These are phyloP conservation scores for Cucurbita moschata DNA, from an alignment of 306 rosid genomes.

Conservation along the genomic window DNA sequence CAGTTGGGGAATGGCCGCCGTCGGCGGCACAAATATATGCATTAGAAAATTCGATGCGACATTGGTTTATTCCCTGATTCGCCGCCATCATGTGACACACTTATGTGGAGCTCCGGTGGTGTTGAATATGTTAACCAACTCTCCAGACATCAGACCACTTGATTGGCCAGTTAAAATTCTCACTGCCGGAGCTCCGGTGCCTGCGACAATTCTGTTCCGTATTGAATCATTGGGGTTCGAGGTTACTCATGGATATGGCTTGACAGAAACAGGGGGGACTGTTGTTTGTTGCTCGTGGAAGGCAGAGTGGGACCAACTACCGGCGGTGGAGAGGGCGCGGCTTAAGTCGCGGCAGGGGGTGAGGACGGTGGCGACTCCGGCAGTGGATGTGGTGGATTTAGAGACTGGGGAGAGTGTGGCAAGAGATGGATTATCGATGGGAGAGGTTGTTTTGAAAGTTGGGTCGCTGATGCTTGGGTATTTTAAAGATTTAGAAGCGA, in stretches of 20 bases:
- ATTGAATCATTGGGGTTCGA: conserved; percentile 40
- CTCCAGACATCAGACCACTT: conserved; percentile 15
- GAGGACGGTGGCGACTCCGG: conserved; percentile 25
- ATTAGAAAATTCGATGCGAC: conserved; percentile 36
- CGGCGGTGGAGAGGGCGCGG: conserved; percentile 49
- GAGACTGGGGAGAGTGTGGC: too few relatives aligned
- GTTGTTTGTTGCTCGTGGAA: conserved; percentile 60
- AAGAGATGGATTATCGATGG: conserved; percentile 14
- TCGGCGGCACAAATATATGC: conserved; percentile 54
- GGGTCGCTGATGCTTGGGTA: conserved; percentile 48
- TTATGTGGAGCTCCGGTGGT: conserved; percentile 70
- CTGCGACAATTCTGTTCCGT: conserved; percentile 25
- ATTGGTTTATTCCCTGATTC: conserved; percentile 19
- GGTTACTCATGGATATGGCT: conserved; percentile 53
- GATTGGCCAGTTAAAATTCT: conserved; percentile 25
- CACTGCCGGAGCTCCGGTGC: conserved; percentile 69
- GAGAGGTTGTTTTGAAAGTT: conserved; percentile 46
- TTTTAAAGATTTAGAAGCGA: conserved; percentile 35
- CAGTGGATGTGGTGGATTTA: conserved; percentile 14
- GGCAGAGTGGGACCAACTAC: conserved; percentile 36
- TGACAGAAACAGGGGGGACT: conserved; percentile 39
- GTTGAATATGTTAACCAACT: conserved; percentile 39
- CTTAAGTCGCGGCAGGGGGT: conserved; percentile 68
- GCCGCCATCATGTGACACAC: conserved; percentile 32
- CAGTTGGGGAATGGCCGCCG: conserved; percentile 64